phyloP scores from a whole-genome alignment of 2,329 filamentous ascomycete species.

The Sporothrix mexicana region DNA sequence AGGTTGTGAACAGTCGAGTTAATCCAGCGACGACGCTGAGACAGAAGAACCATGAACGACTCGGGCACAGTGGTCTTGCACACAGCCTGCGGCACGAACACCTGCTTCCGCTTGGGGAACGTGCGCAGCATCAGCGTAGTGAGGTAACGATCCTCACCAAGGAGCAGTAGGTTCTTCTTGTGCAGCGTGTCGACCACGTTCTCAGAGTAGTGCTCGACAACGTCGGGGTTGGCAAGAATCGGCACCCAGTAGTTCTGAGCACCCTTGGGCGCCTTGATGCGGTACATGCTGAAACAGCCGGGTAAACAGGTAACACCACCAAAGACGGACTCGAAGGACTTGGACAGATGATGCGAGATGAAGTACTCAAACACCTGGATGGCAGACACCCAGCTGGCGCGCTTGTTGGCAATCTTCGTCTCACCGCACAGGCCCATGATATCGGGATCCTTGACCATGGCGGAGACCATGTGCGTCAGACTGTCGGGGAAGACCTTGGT shows the following conservation, averaged over 20 bases:
- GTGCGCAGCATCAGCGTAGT: constrained; percentile 98
- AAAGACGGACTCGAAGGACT: constrained; percentile 97
- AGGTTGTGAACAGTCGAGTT: constrained; percentile 99
- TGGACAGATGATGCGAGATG: constrained; percentile 95
- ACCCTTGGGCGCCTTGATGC: constrained; percentile 98
- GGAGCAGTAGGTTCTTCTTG: constrained; percentile 91
- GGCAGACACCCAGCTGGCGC: constrained; percentile 90
- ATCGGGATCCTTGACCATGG: constrained; percentile 98
- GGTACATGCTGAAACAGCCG: constrained; percentile 99
- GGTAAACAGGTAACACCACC: constrained; percentile 98
- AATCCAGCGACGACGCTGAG: constrained; percentile 96
- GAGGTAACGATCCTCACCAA: constrained; percentile 93
- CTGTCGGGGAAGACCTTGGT: constrained; percentile 99
- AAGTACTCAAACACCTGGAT: constrained; percentile 99
- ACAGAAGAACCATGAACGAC: constrained; percentile 87
- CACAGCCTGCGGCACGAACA: constrained; percentile 97
- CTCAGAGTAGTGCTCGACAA: constrained; percentile 98
- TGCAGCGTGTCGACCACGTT: constrained; percentile 98
- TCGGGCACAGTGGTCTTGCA: constrained; percentile 99
- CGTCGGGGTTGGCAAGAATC: constrained; percentile 95
- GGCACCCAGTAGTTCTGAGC: constrained; percentile 99
- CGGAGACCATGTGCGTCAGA: constrained; percentile 97
- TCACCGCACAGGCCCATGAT: constrained; percentile 99
- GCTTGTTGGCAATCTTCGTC: constrained; percentile 99
- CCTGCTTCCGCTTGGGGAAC: constrained; percentile 98